Conservation (phyloP, 2,329 filamentous ascomycete genomes). For the Bipolaris sorokiniana region DNA sequence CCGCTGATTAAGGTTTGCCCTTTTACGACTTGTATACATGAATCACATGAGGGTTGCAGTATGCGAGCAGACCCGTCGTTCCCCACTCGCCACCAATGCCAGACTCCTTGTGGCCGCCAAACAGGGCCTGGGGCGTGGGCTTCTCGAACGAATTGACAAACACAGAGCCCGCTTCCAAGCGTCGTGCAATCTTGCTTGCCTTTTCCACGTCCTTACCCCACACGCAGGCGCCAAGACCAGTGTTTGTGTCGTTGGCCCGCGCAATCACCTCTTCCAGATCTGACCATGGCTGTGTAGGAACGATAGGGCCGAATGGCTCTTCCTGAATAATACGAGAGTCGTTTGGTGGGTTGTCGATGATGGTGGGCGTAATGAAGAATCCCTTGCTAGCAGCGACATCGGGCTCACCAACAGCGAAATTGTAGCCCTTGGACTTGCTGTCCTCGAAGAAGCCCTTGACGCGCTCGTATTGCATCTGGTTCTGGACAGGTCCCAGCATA, state of each 20-base stretch:
- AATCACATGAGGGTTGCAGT: slow-evolving; percentile 56
- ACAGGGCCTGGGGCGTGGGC: slow-evolving; percentile 58
- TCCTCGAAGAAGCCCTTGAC: slow-evolving; percentile 64
- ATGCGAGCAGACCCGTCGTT: slow-evolving; percentile 53
- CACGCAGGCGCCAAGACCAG: slow-evolving; percentile 61
- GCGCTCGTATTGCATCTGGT: slow-evolving; percentile 68
- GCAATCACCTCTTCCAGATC: slow-evolving; percentile 60
- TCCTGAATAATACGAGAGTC: slow-evolving; percentile 63
- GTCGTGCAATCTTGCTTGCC: slow-evolving; percentile 55
- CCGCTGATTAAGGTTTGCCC: background rate
- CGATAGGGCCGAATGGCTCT: slow-evolving; percentile 69
- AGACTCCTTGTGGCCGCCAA: slow-evolving; percentile 79
- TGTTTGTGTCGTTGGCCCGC: slow-evolving; percentile 56
- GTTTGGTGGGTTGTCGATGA: slow-evolving; percentile 65
- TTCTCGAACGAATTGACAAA: slow-evolving; percentile 62
- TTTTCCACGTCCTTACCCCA: slow-evolving; percentile 53
- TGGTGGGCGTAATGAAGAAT: slow-evolving; percentile 66
- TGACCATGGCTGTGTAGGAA: slow-evolving; percentile 69
- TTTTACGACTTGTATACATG: slow-evolving; percentile 52
- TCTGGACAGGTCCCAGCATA: slow-evolving; percentile 67
- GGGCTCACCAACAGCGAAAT: slow-evolving; percentile 59
- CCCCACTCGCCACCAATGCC: slow-evolving; percentile 76
- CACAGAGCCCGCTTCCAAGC: slow-evolving; percentile 61
- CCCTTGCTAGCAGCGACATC: slow-evolving; percentile 50
- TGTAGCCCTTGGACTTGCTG: slow-evolving; percentile 60